These are phyloP conservation scores for Trichoderma cornu-damae DNA, from an alignment of 2,329 filamentous ascomycete species.

Conservation along the genomic window DNA sequence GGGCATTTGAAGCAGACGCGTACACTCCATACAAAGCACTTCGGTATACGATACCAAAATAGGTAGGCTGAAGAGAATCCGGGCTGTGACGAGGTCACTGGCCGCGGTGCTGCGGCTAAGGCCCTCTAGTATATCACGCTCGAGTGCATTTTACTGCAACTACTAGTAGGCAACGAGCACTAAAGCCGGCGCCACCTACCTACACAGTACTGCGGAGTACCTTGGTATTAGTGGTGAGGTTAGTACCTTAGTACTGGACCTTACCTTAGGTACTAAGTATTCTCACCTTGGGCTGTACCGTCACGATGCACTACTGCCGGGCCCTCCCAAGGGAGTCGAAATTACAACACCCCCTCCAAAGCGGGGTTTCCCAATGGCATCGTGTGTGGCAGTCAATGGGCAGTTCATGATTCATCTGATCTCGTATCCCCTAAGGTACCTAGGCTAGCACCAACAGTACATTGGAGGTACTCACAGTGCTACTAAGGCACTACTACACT, in stretches of 20 bases:
- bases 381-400: neutral
- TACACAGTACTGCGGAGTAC: no score
- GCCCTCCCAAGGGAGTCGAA: neutral
- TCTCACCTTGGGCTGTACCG: neutral
- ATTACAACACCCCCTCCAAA: constrained; percentile 1
- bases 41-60: neutral
- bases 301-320: neutral
- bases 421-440: neutral
- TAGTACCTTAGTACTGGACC: no score
- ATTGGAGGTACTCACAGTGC: no score
- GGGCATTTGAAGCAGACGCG: neutral
- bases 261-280: neutral
- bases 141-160: neutral
- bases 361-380: neutral
- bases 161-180: no score
- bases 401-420: neutral
- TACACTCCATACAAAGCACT: neutral
- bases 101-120: no score
- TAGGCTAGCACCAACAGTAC: no score
- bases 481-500: no score
- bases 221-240: no score
- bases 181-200: no score
- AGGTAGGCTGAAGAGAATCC: neutral
- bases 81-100: neutral
- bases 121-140: neutral